A percentile compares a stretch with the other conserved stretches of the same genome.
These are phyloP conservation scores for Fusarium nygamai DNA, from an alignment of 2,329 filamentous ascomycete species.

Conservation along the genomic window DNA sequence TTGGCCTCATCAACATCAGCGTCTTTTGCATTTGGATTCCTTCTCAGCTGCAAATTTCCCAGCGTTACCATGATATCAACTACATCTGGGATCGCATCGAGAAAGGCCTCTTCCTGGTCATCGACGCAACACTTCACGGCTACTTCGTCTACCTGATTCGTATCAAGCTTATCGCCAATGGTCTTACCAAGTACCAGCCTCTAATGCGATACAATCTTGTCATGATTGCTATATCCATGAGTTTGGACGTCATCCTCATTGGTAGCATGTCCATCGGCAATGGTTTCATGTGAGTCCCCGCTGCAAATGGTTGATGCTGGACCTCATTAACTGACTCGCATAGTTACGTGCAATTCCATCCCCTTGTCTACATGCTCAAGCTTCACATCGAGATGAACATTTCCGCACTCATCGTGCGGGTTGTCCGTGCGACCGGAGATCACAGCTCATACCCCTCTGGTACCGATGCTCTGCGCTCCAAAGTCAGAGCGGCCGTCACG, in stretches of 20 bases:
- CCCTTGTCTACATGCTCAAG: slow-evolving; percentile 41
- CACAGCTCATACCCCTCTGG: slow-evolving; percentile 29
- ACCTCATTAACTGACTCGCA: not conserved
- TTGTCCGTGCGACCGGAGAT: slow-evolving; percentile 39
- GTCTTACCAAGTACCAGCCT: slow-evolving; percentile 59
- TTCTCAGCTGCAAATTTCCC: slow-evolving; percentile 26
- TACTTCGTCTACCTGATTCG: slow-evolving; percentile 54
- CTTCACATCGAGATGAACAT: slow-evolving; percentile 42
- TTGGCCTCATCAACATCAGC: slow-evolving; percentile 34
- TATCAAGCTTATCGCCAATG: slow-evolving; percentile 53
- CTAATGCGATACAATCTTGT: slow-evolving; percentile 49
- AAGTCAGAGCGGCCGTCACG: not conserved
- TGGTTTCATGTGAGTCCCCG: slow-evolving; percentile 31
- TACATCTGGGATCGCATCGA: slow-evolving; percentile 30
- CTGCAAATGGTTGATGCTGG: not conserved
- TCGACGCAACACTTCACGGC: slow-evolving; percentile 47
- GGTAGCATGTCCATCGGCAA: slow-evolving; percentile 39
- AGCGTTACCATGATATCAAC: slow-evolving; percentile 24
- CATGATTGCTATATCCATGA: slow-evolving; percentile 41
- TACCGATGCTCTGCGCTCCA: slow-evolving; percentile 31
- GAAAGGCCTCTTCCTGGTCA: slow-evolving; percentile 26
- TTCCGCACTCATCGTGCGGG: slow-evolving; percentile 34
- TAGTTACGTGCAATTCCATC: slow-evolving; percentile 41
- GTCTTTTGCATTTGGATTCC: slow-evolving; percentile 35
- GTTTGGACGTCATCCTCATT: slow-evolving; percentile 41